phyloP scores from a whole-genome alignment of 768 basidiomycete genomes.

The Hebeloma cylindrosporum region DNA sequence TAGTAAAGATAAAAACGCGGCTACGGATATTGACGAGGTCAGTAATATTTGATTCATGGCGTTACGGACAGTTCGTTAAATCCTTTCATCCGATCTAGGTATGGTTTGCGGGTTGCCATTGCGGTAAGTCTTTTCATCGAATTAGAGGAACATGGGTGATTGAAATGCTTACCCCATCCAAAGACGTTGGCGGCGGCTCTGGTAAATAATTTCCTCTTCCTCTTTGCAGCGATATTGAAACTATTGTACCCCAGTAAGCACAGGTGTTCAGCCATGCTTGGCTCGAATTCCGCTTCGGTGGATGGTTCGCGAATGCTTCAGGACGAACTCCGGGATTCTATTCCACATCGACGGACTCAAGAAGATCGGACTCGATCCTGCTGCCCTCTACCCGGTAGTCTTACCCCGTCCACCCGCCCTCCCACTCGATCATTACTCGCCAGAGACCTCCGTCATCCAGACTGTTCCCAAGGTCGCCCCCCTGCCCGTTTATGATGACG shows the following conservation, averaged over 20 bases:
- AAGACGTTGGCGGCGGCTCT: constrained; percentile 59
- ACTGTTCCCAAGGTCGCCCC: constrained; percentile 31
- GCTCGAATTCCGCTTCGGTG: constrained; percentile 57
- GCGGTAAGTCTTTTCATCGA: constrained; percentile 30
- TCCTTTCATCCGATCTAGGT: too few relatives aligned
- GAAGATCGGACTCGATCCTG: constrained; percentile 38
- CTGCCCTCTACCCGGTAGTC: constrained; percentile 37
- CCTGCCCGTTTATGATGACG: not conserved
- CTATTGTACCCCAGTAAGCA: constrained; percentile 27
- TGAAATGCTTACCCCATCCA: not conserved
- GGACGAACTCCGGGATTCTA: constrained; percentile 53
- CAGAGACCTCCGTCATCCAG: constrained; percentile 18
- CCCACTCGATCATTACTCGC: constrained; percentile 30
- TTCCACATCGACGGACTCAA: constrained; percentile 48
- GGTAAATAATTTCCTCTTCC: constrained; percentile 14
- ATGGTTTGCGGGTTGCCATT: constrained; percentile 44
- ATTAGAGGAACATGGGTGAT: not conserved
- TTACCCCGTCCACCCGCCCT: constrained; percentile 41
- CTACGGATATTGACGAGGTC: constrained; percentile 47
- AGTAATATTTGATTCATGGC: too few relatives aligned
- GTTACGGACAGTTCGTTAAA: too few relatives aligned
- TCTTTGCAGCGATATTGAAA: not conserved
- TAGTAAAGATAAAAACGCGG: constrained; percentile 19
- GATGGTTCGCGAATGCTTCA: constrained; percentile 73
- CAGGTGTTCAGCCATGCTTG: constrained; percentile 40